phyloP scores from a whole-genome alignment of 306 rosid genomes.

The Morella rubra region DNA sequence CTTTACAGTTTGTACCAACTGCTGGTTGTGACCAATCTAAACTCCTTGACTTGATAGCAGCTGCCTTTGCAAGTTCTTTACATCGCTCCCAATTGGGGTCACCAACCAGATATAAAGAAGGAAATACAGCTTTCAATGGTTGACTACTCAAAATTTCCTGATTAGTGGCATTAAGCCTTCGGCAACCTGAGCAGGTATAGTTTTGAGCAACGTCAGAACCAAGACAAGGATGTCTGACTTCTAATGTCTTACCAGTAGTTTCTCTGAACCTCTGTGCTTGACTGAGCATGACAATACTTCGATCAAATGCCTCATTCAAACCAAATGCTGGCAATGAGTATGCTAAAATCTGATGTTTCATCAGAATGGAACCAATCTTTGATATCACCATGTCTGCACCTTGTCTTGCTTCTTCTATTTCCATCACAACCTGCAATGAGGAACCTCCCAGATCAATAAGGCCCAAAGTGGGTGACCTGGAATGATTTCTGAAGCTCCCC shows the following conservation, averaged over 20 bases:
- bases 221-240: constrained; percentile 73
- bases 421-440: constrained; percentile 73
- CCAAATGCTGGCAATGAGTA: constrained; percentile 73
- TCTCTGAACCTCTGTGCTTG: constrained; percentile 32
- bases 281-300: constrained; percentile 54
- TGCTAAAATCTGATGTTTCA: constrained; percentile 47
- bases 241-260: constrained; percentile 20
- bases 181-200: constrained; percentile 57
- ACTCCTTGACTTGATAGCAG: constrained; percentile 59
- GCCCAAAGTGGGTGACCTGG: constrained; percentile 54
- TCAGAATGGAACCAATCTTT: constrained; percentile 34
- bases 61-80: constrained; percentile 60
- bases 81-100: constrained; percentile 73
- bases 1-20: constrained; percentile 33
- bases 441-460: constrained; percentile 89
- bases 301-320: constrained; percentile 79
- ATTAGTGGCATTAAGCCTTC: constrained; percentile 21
- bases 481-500: constrained; percentile 45
- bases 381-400: constrained; percentile 46
- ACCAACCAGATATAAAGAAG: constrained; percentile 54
- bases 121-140: constrained; percentile 25
- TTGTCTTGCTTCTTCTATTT: constrained; percentile 43
- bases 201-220: constrained; percentile 47
- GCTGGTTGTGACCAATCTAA: constrained; percentile 32
- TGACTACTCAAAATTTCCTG: constrained; percentile 31